Evolutionary conservation across 805 yeast species (phyloP), one percentile per base, ranked within the genome.

Genomic region (Kazachstania taianensis): DNA sequence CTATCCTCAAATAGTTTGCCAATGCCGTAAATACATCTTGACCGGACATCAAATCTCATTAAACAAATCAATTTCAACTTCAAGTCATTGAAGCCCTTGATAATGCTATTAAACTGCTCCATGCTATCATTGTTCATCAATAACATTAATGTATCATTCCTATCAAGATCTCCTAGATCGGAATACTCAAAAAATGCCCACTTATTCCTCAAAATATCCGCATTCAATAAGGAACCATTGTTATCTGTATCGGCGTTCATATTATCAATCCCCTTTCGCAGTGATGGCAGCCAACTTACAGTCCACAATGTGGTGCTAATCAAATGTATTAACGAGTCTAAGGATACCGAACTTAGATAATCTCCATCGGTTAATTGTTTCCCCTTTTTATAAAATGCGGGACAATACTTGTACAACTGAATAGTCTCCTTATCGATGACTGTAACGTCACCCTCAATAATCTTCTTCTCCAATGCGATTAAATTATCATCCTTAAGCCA

Each of bases 221-320:
- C 50, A 22, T 54, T 39, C 10, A 34, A 16, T n/a, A n/a, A n/a
- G 3, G 15, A 26, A 5, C 25, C 32, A 12, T 28, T 30, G n/a
- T 43, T 37, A 1, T 16, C n/a, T 4, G 37, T 37, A 4, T 43
- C 36, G 14, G 24, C 30, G 12, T 32, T 30, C 13, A 39, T 14
- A 15, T 35, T 12, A 13, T 44, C 44, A 5, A 60, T 53, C 7
- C 63, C 65, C 35, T 71, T 69, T 36, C 71, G 63, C 49, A 77
- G 56, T 5, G 50, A 50, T 1, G 82, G 79, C 30, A 82, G 62
- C 81, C 86, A 78, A 13, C 62, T 47, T 28, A 73, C 53, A 3
- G 77, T 59, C 76, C 85, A 73, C 13, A 65, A 59, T 1, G 78
- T 44, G 4, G 81, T 70, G 10, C 71, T 63, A 14, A 75, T 59